Conservation (phyloP, 768 basidiomycete genomes). For the Clavulina sp. region DNA sequence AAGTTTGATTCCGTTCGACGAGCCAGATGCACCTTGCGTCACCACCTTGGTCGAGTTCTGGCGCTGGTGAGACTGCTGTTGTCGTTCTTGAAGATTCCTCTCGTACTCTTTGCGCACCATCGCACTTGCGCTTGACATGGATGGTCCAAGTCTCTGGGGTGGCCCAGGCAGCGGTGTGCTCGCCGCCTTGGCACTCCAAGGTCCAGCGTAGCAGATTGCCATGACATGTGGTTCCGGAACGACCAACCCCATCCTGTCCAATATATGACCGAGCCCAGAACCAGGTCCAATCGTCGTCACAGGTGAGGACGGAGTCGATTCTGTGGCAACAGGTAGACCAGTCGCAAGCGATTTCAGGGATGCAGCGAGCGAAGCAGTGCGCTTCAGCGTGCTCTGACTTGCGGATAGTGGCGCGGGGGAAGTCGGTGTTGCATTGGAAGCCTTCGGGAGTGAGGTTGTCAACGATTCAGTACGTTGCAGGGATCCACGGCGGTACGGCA, state of each 20-base stretch:
- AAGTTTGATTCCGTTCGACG: constrained; percentile 65
- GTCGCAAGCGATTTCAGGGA: constrained; percentile 39
- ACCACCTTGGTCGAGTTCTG: too few relatives aligned
- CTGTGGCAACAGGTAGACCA: too few relatives aligned
- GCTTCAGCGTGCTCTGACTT: constrained; percentile 42
- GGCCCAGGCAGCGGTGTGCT: not conserved
- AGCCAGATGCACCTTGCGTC: constrained; percentile 17
- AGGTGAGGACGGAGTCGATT: too few relatives aligned
- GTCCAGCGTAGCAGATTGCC: not conserved
- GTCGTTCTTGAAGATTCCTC: too few relatives aligned
- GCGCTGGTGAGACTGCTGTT: too few relatives aligned
- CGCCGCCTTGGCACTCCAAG: not conserved
- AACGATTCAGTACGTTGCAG: not conserved
- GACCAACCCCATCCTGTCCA: not conserved
- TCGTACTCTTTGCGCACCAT: too few relatives aligned
- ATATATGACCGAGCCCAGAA: not conserved
- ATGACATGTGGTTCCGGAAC: not conserved
- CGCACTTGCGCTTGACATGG: too few relatives aligned
- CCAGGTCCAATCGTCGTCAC: too few relatives aligned
- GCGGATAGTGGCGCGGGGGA: not conserved
- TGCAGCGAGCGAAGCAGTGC: constrained; percentile 68
- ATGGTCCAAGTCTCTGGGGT: too few relatives aligned
- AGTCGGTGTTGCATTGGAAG: too few relatives aligned
- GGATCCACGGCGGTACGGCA: not conserved
- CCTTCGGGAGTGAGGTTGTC: too few relatives aligned